These are phyloP conservation scores for Sporothrix protearum DNA, from an alignment of 2,329 filamentous ascomycete species.

Conservation along the genomic window DNA sequence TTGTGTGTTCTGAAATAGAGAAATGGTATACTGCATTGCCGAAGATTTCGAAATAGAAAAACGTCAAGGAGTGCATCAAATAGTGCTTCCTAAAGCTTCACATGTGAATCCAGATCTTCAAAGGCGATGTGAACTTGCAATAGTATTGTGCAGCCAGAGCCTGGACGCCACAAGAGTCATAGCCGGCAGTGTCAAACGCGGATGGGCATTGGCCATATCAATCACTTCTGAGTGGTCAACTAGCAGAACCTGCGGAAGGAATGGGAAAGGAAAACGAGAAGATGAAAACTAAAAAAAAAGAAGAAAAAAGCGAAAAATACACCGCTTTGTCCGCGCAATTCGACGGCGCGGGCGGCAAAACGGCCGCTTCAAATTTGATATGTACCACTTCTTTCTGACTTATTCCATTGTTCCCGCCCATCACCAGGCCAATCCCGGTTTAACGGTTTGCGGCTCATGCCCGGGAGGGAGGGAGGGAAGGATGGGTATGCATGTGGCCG, in stretches of 20 bases:
- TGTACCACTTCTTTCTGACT: background rate
- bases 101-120: background rate
- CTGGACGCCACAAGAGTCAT: background rate
- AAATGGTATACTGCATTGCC: background rate
- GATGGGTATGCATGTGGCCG: background rate
- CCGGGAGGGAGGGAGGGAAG: background rate
- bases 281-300: background rate
- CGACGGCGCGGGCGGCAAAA: background rate
- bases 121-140: background rate
- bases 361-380: background rate
- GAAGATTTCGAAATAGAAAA: background rate
- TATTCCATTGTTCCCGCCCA: background rate
- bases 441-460: background rate
- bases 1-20: background rate
- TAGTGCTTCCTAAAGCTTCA: background rate
- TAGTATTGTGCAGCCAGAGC: background rate
- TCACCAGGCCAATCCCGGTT: background rate
- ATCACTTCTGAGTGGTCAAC: background rate
- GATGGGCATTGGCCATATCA: background rate
- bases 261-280: background rate
- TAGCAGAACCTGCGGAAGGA: background rate
- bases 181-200: background rate
- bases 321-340: background rate
- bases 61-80: background rate
- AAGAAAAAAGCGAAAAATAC: background rate